phyloP scores from a whole-genome alignment of 805 yeast species.

The Saccharomycopsis oosterbeekiorum region DNA sequence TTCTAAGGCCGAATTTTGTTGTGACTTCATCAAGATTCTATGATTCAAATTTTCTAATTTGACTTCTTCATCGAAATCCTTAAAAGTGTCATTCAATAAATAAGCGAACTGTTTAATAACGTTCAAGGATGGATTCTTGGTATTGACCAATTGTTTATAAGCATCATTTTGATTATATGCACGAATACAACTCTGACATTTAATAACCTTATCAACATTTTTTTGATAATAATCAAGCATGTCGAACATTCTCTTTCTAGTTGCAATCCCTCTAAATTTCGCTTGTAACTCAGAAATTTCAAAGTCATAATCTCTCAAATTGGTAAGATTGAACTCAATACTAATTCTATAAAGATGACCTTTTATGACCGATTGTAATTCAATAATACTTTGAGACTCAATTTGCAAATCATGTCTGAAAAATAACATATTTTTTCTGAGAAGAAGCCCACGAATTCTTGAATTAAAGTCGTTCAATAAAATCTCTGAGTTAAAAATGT shows the following conservation, averaged over 20 bases:
- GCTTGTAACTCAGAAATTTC: slow-evolving; percentile 44
- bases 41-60: slow-evolving; percentile 59
- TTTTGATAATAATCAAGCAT: slow-evolving; percentile 39
- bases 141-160: slow-evolving; percentile 58
- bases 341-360: slow-evolving; percentile 55
- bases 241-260: slow-evolving; percentile 30
- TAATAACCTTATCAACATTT: slow-evolving; percentile 51
- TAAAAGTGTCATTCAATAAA: slow-evolving; percentile 60
- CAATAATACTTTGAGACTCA: slow-evolving; percentile 26
- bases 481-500: slow-evolving; percentile 30
- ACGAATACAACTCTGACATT: slow-evolving; percentile 65
- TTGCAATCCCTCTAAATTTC: slow-evolving; percentile 35
- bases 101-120: slow-evolving; percentile 71
- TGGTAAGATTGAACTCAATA: slow-evolving; percentile 44
- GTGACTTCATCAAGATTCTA: slow-evolving; percentile 58
- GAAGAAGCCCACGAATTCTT: slow-evolving; percentile 33
- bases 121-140: slow-evolving; percentile 66
- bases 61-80: slow-evolving; percentile 68
- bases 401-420: slow-evolving; percentile 20
- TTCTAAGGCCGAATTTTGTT: slow-evolving; percentile 61
- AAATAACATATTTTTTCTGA: slow-evolving; percentile 25
- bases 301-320: slow-evolving; percentile 35
- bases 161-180: slow-evolving; percentile 61
- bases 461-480: slow-evolving; percentile 33
- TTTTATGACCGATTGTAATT: slow-evolving; percentile 49